phyloP scores from a whole-genome alignment of 164 flowering plant species.

The Dillenia turbinata region DNA sequence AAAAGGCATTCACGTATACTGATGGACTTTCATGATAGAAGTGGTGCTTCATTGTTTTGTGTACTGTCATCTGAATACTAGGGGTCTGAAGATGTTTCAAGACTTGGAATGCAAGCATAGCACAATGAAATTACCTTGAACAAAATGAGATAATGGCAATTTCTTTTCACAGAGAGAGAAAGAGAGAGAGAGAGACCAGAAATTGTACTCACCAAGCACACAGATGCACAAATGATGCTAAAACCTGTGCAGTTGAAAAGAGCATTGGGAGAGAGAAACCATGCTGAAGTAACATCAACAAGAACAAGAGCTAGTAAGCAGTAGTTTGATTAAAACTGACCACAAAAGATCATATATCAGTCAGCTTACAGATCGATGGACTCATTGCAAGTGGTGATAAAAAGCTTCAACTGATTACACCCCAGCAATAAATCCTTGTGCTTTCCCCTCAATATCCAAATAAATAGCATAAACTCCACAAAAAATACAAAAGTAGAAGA shows the following conservation, averaged over 20 bases:
- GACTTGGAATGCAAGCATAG: conserved; percentile 36
- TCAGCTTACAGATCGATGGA: conserved; percentile 73
- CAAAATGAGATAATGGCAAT: not conserved
- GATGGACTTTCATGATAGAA: conserved; percentile 25
- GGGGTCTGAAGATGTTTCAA: conserved; percentile 17
- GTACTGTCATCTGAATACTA: conserved; percentile 6
- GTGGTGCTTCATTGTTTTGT: conserved; percentile 42
- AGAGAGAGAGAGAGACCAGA: conserved; percentile 13
- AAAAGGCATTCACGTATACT: too few species aligned
- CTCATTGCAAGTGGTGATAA: conserved; percentile 81
- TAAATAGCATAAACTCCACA: not conserved
- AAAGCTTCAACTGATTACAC: conserved; percentile 65
- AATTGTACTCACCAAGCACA: conserved; percentile 41
- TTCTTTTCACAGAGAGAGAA: not conserved
- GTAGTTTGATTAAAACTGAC: not conserved
- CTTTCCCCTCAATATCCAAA: conserved; percentile 55
- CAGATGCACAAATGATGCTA: conserved; percentile 66
- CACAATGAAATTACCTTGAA: conserved; percentile 41
- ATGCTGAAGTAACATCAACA: conserved; percentile 18
- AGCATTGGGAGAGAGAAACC: conserved; percentile 65
- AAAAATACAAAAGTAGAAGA: too few species aligned
- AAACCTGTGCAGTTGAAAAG: conserved; percentile 90
- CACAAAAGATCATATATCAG: not conserved
- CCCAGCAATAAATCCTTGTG: conserved; percentile 82
- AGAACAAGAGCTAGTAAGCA: conserved; percentile 5